A percentile compares a stretch with the other conserved stretches of the same genome.
phyloP scores from a whole-genome alignment of 345 rosid genomes.

The Sisymbrium irio region DNA sequence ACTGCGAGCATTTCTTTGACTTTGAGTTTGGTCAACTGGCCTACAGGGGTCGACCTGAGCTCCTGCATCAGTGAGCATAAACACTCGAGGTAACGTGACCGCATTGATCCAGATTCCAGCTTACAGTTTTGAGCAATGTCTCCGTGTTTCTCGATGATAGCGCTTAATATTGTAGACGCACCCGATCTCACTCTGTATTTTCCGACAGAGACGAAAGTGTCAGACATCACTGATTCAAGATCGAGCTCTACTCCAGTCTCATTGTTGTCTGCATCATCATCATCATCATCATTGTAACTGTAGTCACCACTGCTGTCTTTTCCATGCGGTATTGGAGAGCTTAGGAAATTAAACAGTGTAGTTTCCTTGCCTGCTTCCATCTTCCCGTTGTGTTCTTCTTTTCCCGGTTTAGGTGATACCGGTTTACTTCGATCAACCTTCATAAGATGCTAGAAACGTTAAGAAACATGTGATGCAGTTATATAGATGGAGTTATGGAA shows the following conservation, averaged over 20 bases:
- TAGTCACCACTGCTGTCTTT: constrained; percentile 25
- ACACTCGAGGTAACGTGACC: constrained; percentile 67
- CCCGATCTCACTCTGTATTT: constrained; percentile 62
- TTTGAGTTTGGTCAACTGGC: constrained; percentile 59
- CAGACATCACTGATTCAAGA: constrained; percentile 57
- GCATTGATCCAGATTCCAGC: constrained; percentile 68
- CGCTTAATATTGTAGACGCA: constrained; percentile 45
- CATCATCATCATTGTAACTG: constrained; percentile 8
- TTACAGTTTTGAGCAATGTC: constrained; percentile 68
- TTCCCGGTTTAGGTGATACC: constrained; percentile 17
- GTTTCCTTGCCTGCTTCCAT: not conserved
- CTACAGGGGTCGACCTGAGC: constrained; percentile 53
- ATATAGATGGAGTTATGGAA: not conserved
- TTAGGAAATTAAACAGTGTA: constrained; percentile 14
- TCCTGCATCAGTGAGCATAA: constrained; percentile 73
- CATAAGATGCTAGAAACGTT: not conserved
- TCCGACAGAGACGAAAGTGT: constrained; percentile 62
- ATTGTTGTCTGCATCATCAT: constrained; percentile 35
- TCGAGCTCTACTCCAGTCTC: constrained; percentile 39
- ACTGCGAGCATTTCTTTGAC: constrained; percentile 68
- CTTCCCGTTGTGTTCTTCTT: constrained; percentile 17
- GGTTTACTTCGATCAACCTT: constrained; percentile 12
- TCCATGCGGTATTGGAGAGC: constrained; percentile 2
- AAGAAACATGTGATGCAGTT: not conserved
- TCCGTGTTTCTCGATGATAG: constrained; percentile 62